Evolutionary conservation across 2,329 filamentous ascomycete genomes (phyloP).

Genomic region (Sarocladiaceae sp.): DNA sequence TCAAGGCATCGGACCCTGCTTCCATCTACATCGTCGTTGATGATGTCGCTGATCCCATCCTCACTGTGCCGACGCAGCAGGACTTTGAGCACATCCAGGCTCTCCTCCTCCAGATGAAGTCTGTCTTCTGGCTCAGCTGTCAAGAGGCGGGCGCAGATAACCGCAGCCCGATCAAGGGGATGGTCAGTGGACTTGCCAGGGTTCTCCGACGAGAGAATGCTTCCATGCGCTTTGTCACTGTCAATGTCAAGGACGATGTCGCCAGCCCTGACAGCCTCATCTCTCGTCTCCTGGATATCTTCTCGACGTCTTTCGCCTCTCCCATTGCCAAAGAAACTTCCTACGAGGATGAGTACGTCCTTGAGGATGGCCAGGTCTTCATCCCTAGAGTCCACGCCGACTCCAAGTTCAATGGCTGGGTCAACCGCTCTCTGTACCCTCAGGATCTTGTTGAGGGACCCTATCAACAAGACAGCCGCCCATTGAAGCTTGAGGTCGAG

Average conservation of each 20-base stretch:
- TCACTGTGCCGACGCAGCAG: background rate
- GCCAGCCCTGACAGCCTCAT: background rate
- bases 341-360: conserved; percentile 11
- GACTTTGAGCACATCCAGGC: background rate
- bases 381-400: conserved; percentile 2
- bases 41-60: background rate
- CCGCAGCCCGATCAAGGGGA: conserved; percentile 11
- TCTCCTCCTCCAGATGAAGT: background rate
- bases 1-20: too few species aligned
- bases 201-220: conserved; percentile 17
- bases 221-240: conserved; percentile 14
- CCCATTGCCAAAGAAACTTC: conserved; percentile 5
- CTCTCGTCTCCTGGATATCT: background rate
- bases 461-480: conserved; percentile 20
- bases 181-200: conserved; percentile 16
- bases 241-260: conserved; percentile 14
- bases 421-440: background rate
- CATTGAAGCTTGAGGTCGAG: conserved; percentile 31
- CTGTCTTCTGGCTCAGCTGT: background rate
- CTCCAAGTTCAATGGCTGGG: conserved; percentile 5
- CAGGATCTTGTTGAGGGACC: background rate
- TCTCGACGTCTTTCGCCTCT: background rate
- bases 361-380: conserved; percentile 12
- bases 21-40: conserved; percentile 7
- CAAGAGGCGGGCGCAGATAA: background rate